A percentile compares a stretch with the other conserved stretches of the same genome.
phyloP scores from a whole-genome alignment of 768 basidiomycete species.

The Russula ochroleuca region DNA sequence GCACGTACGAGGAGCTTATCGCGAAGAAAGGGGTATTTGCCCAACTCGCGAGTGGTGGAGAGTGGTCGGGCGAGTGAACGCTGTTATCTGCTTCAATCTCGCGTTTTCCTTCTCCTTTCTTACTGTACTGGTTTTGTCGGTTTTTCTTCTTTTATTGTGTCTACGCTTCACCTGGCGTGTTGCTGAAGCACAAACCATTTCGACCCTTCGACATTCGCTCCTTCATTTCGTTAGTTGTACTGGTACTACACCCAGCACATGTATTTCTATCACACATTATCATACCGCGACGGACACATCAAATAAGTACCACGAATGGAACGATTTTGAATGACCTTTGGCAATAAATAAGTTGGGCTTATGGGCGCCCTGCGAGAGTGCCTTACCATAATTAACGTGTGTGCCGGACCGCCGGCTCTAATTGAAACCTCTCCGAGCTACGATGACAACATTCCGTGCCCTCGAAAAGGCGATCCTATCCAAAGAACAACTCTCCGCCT shows the following conservation, averaged over 20 bases:
- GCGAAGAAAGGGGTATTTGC: constrained; percentile 67
- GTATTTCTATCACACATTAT: constrained; percentile 4
- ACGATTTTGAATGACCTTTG: constrained; percentile 18
- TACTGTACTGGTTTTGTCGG: neutral
- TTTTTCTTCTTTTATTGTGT: neutral
- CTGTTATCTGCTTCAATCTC: neutral
- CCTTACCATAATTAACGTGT: too few relatives aligned
- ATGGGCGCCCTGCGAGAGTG: too few relatives aligned
- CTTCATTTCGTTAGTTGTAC: constrained; percentile 11
- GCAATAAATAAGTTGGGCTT: neutral
- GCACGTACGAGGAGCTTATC: constrained; percentile 68
- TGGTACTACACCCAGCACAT: constrained; percentile 11
- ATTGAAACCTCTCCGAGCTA: neutral
- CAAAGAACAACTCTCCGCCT: constrained; percentile 73
- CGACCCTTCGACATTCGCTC: constrained; percentile 21
- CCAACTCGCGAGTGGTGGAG: constrained; percentile 72
- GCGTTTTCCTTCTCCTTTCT: neutral
- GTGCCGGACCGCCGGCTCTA: neutral
- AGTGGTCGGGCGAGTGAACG: constrained; percentile 43
- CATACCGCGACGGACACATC: constrained; percentile 8
- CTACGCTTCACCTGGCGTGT: constrained; percentile 16
- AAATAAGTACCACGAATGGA: constrained; percentile 8
- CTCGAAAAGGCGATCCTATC: constrained; percentile 75
- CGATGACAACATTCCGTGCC: constrained; percentile 40
- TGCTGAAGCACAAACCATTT: constrained; percentile 3